Evolutionary conservation across 148 eudicot species (phyloP).

Genomic region (Oxyria digyna): DNA sequence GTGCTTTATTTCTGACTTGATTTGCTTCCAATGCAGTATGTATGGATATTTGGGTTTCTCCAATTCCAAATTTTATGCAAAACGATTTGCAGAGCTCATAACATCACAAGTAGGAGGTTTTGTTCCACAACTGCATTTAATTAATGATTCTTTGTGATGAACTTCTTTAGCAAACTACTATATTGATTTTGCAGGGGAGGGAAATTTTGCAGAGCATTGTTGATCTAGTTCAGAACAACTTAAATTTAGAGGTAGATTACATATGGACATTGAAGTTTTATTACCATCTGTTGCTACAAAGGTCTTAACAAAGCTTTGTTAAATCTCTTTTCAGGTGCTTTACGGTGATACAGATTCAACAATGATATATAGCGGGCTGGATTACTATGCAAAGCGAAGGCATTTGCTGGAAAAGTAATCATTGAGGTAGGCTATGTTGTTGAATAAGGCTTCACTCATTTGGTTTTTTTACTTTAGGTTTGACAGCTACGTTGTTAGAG

Average conservation of each 20-base stretch:
- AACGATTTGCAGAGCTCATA: slow-evolving; percentile 90
- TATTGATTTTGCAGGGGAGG: no score
- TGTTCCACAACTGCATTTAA: no score
- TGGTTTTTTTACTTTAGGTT: neutral
- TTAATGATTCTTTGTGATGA: no score
- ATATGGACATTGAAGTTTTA: neutral
- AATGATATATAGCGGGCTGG: slow-evolving; percentile 93
- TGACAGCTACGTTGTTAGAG: neutral
- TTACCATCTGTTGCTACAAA: neutral
- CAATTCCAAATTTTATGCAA: slow-evolving; percentile 92
- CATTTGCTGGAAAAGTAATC: slow-evolving; percentile 72
- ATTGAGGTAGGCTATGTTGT: slow-evolving; percentile 45
- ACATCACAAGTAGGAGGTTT: slow-evolving; percentile 52
- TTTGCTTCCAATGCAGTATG: no score
- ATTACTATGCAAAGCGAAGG: slow-evolving; percentile 68
- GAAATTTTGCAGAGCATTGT: no score
- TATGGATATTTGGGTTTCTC: slow-evolving; percentile 96
- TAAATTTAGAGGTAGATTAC: slow-evolving; percentile 71
- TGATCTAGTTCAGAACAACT: no score
- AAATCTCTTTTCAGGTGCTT: slow-evolving; percentile 54
- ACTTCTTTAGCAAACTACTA: no score
- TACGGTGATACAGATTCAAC: no score
- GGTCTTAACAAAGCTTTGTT: slow-evolving; percentile 1
- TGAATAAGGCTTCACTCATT: neutral
- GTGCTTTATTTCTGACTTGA: no score